A percentile compares a stretch with the other conserved stretches of the same genome.
These are phyloP conservation scores for Sechiopsis laciniata DNA, from an alignment of 306 rosid genomes.

Conservation along the genomic window DNA sequence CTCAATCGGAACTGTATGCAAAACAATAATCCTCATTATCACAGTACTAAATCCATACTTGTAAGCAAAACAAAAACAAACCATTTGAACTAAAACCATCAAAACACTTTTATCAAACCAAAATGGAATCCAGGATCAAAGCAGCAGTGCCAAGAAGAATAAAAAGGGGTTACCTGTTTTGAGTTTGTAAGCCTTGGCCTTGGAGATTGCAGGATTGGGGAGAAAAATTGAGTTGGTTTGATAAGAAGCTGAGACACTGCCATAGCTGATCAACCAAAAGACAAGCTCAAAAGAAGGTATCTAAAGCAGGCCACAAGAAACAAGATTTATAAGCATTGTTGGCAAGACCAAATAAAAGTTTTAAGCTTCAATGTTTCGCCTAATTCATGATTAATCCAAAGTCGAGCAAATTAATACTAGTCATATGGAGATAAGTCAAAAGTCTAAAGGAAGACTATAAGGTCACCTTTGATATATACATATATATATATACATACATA, in stretches of 20 bases:
- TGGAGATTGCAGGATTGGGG: slow-evolving; percentile 27
- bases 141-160: neutral
- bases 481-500: too few relatives aligned
- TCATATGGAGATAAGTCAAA: neutral
- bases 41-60: neutral
- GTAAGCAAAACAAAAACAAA: neutral
- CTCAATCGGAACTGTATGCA: slow-evolving; percentile 43
- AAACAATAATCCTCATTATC: neutral
- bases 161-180: slow-evolving; percentile 42
- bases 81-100: neutral
- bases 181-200: slow-evolving; percentile 29
- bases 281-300: neutral
- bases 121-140: neutral
- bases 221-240: slow-evolving; percentile 35
- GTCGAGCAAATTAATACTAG: neutral
- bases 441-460: neutral
- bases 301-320: neutral
- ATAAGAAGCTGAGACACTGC: slow-evolving; percentile 38
- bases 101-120: neutral
- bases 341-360: neutral
- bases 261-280: slow-evolving; percentile 35
- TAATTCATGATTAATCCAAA: neutral
- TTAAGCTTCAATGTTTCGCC: neutral
- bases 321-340: neutral
- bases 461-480: neutral